phyloP scores from a whole-genome alignment of 306 rosid genomes.

The Cucurbita maxima region DNA sequence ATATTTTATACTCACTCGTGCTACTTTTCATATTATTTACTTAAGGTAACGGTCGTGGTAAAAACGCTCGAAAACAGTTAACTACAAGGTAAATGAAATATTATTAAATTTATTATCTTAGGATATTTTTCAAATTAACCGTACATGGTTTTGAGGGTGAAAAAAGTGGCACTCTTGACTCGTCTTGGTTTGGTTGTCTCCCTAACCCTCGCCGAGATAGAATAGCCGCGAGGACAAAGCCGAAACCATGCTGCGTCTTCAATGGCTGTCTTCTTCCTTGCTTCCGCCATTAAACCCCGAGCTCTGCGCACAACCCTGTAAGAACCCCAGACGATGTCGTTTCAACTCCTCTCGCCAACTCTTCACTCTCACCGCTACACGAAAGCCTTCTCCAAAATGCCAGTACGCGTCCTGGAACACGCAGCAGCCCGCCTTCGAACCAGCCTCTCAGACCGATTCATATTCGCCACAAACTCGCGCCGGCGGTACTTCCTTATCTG shows the following conservation, averaged over 20 bases:
- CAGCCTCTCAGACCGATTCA: constrained; percentile 9
- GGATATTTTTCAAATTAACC: not conserved
- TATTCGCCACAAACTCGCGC: constrained; percentile 12
- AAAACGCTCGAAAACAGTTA: too few species aligned
- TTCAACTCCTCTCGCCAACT: constrained; percentile 17
- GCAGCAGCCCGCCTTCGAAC: constrained; percentile 23
- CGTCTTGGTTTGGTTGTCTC: not conserved
- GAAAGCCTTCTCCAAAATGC: constrained; percentile 34
- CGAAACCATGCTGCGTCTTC: constrained; percentile 1
- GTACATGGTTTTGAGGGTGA: not conserved
- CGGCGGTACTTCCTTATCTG: constrained; percentile 22
- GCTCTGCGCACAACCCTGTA: not conserved
- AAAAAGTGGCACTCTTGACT: not conserved
- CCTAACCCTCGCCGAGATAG: not conserved
- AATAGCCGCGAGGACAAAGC: not conserved
- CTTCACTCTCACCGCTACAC: not conserved
- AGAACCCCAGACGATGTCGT: not conserved
- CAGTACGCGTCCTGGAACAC: constrained; percentile 38
- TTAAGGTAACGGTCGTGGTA: too few species aligned
- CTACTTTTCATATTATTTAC: too few species aligned
- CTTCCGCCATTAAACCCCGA: not conserved
- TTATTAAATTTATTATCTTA: too few species aligned
- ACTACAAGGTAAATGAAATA: too few species aligned
- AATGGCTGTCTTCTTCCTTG: not conserved
- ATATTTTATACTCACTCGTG: too few species aligned